Conservation (phyloP, 306 rosid species). For the Inga laurina region DNA sequence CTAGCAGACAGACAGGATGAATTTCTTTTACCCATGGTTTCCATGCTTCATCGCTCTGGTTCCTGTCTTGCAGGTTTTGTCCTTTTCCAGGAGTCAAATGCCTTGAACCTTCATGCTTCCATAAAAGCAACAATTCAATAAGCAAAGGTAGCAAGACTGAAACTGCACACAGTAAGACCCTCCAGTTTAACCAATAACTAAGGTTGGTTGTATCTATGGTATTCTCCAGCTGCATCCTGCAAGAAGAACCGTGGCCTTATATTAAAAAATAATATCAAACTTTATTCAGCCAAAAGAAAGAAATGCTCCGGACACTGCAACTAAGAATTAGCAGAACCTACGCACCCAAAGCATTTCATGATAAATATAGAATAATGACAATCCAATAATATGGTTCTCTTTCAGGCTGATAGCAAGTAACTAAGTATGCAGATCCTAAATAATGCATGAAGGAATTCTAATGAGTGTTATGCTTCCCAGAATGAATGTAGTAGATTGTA, state of each 20-base stretch:
- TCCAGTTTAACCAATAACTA: slow-evolving; percentile 84
- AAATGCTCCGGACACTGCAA: neutral
- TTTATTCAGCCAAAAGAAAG: neutral
- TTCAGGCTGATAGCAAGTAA: slow-evolving; percentile 2
- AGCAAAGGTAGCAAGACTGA: slow-evolving; percentile 56
- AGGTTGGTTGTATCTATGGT: slow-evolving; percentile 49
- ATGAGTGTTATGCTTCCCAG: neutral
- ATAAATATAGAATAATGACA: neutral
- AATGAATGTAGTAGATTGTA: slow-evolving; percentile 12
- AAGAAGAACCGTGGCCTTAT: slow-evolving; percentile 22
- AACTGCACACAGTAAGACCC: slow-evolving; percentile 54
- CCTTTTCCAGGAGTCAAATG: slow-evolving; percentile 35
- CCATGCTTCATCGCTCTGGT: slow-evolving; percentile 60
- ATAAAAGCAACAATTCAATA: slow-evolving; percentile 41
- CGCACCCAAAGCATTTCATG: neutral
- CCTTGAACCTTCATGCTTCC: slow-evolving; percentile 48
- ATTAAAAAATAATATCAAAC: slow-evolving; percentile 1
- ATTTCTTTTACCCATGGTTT: slow-evolving; percentile 69
- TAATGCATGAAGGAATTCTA: slow-evolving; percentile 27
- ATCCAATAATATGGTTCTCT: neutral
- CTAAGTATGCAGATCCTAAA: neutral
- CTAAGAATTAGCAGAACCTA: neutral
- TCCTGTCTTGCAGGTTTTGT: slow-evolving; percentile 42
- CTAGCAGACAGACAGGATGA: slow-evolving; percentile 71
- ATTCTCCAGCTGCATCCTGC: slow-evolving; percentile 59